Evolutionary conservation across 1,139 yeast species (phyloP).

Genomic region (Saccharomyces hybrid): DNA sequence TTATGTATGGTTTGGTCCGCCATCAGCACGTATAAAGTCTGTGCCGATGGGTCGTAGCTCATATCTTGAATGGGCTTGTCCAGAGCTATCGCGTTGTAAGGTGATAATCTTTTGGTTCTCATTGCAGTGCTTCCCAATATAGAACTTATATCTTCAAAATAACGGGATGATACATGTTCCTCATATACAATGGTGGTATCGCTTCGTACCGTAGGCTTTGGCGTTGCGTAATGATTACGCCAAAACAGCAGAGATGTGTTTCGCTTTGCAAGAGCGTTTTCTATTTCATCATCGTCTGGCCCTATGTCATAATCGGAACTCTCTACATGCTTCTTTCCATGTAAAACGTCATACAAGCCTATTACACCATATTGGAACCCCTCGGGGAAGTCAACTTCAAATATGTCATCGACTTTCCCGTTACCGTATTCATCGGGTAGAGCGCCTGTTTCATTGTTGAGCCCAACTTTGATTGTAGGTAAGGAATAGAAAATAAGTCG

Average conservation of each 20-base stretch:
- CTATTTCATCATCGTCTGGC: neutral
- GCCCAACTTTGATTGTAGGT: neutral
- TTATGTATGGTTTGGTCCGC: neutral
- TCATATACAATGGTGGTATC: neutral
- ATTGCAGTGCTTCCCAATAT: neutral
- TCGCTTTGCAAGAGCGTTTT: neutral
- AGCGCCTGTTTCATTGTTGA: neutral
- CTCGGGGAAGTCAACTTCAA: constrained; percentile 7
- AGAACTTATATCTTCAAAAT: neutral
- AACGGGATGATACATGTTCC: neutral
- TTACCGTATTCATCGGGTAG: constrained; percentile 4
- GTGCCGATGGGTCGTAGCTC: neutral
- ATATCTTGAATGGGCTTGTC: neutral
- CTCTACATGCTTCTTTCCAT: neutral
- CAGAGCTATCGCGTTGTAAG: neutral
- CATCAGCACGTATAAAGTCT: neutral
- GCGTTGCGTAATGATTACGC: neutral
- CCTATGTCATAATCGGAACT: neutral
- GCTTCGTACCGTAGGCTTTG: neutral
- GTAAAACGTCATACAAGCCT: neutral
- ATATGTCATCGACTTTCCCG: constrained; percentile 6
- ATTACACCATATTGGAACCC: neutral
- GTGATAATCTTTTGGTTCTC: neutral
- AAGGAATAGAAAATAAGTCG: neutral
- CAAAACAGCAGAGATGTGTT: neutral